Conservation (phyloP, 805 yeast genomes). For the Jamesozyma piceae region DNA sequence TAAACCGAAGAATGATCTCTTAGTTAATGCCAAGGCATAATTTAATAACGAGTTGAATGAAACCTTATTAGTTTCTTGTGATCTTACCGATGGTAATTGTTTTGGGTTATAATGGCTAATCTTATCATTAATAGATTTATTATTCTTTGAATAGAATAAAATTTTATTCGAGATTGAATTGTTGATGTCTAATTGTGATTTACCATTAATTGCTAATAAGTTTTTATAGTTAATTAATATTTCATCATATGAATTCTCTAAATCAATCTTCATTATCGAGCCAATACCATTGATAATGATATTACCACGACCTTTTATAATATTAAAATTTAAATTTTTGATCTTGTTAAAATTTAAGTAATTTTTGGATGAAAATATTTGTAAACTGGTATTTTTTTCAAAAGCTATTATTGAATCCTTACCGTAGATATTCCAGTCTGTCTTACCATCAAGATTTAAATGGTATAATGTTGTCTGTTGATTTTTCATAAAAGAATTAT, state of each 20-base stretch:
- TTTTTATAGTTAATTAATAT: conserved; percentile 24
- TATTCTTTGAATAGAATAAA: neutral
- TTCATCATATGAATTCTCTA: conserved; percentile 19
- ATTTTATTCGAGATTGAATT: conserved; percentile 9
- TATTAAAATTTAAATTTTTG: conserved; percentile 10
- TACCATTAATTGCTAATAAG: conserved; percentile 26
- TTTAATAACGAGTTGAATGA: neutral
- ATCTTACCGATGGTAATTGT: neutral
- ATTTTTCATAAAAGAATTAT: conserved; percentile 5
- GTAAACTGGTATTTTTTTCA: conserved; percentile 24
- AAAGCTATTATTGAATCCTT: conserved; percentile 22
- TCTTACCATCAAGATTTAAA: conserved; percentile 15
- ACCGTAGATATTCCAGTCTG: conserved; percentile 28
- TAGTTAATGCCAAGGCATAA: neutral
- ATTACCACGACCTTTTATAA: conserved; percentile 28
- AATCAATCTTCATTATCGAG: conserved; percentile 24
- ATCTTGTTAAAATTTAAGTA: conserved; percentile 8
- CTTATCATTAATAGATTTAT: neutral
- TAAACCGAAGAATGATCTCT: neutral
- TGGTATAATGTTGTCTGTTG: conserved; percentile 7
- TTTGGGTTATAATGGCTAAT: neutral
- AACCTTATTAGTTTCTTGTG: neutral
- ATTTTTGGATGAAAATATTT: conserved; percentile 5
- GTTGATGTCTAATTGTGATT: conserved; percentile 21
- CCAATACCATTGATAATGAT: conserved; percentile 13